These are phyloP conservation scores for Aspergillus cavernicola DNA, from an alignment of 495 filamentous ascomycete species.

Conservation along the genomic window DNA sequence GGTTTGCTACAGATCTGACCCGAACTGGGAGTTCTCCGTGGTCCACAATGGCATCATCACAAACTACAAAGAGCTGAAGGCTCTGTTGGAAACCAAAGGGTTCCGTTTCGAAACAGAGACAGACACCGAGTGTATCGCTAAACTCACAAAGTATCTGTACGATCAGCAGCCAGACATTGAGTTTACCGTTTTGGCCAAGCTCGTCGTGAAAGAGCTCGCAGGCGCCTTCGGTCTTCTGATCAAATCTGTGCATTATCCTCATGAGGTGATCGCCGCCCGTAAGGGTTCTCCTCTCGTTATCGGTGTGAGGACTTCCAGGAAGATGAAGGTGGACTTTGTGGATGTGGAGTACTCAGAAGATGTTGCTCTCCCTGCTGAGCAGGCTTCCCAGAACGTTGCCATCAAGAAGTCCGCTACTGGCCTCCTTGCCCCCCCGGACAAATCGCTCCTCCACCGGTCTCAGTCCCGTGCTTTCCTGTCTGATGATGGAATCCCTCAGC, in stretches of 20 bases:
- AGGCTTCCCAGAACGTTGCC: constrained; percentile 92
- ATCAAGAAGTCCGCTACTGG: constrained; percentile 84
- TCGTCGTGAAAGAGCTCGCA: constrained; percentile 96
- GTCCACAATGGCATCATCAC: constrained; percentile 99
- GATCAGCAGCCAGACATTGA: constrained; percentile 92
- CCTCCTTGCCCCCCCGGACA: constrained; percentile 85
- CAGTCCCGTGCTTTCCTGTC: constrained; percentile 98
- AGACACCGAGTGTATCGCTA: constrained; percentile 98
- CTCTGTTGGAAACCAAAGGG: constrained; percentile 86
- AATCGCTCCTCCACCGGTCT: constrained; percentile 94
- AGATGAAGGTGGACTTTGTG: constrained; percentile 99
- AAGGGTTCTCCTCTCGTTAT: constrained; percentile 97
- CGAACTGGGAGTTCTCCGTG: constrained; percentile 90
- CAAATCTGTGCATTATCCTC: constrained; percentile 97
- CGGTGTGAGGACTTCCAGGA: constrained; percentile 89
- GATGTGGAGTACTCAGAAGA: constrained; percentile 96
- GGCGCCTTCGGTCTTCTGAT: constrained; percentile 94
- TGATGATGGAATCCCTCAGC: constrained; percentile 93
- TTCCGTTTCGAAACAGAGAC: constrained; percentile 99
- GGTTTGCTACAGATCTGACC: constrained; percentile 55
- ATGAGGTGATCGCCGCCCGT: constrained; percentile 94
- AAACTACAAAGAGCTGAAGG: constrained; percentile 99
- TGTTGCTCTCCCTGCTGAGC: constrained; percentile 81
- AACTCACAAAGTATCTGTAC: constrained; percentile 96
- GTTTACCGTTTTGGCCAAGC: constrained; percentile 93